Conservation (phyloP, 495 filamentous ascomycete genomes). For the Penicillium turbatum region DNA sequence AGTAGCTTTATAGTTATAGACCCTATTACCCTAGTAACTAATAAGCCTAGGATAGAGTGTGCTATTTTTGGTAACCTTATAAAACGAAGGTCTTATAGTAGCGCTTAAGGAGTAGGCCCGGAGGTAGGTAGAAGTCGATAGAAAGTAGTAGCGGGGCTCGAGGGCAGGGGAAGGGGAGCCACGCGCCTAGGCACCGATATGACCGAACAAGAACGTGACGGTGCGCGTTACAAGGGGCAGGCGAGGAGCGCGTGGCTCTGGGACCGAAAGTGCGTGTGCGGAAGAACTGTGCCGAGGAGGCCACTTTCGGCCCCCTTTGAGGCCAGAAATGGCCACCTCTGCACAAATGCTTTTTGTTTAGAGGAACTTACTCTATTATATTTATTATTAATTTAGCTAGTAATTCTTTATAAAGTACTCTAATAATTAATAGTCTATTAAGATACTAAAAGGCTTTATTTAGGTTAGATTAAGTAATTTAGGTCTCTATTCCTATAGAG, state of each 20-base stretch:
- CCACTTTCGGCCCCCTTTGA: constrained; percentile 10
- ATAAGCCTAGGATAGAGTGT: constrained; percentile 1
- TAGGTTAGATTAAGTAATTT: no score
- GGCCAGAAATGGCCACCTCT: constrained; percentile 11
- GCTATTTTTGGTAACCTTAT: constrained; percentile 7
- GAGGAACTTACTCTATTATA: no score
- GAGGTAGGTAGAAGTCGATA: constrained; percentile 7
- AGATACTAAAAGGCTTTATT: no score
- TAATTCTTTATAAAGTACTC: no score
- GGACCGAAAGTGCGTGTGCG: constrained; percentile 6
- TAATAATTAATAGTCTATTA: no score
- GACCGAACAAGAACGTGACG: constrained; percentile 2
- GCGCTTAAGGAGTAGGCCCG: neutral
- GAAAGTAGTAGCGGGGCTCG: constrained; percentile 3
- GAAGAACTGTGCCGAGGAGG: constrained; percentile 13
- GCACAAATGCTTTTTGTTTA: constrained; percentile 15
- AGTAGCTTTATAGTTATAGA: constrained; percentile 3
- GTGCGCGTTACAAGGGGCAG: neutral
- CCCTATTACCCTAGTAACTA: constrained; percentile 1
- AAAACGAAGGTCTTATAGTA: constrained; percentile 2
- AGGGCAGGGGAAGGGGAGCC: neutral
- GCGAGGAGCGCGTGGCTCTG: constrained; percentile 5
- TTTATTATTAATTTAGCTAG: no score
- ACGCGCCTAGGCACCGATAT: constrained; percentile 3
- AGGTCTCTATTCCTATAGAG: no score